Evolutionary conservation across 2,329 filamentous ascomycete genomes (phyloP).

Genomic region (Calonectria fujianensis): DNA sequence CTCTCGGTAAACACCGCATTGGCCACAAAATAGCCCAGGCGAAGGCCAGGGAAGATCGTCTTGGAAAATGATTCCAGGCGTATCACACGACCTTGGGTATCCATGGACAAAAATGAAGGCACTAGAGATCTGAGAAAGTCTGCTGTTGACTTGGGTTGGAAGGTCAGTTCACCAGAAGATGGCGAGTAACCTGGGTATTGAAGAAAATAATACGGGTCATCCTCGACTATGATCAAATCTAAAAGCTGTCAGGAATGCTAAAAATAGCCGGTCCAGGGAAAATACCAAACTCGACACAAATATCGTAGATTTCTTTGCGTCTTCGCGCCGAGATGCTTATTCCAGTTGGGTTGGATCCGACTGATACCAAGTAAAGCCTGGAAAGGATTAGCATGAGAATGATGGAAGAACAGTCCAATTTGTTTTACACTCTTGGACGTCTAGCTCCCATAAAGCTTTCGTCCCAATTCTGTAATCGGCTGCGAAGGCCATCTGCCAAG

Average conservation of each 20-base stretch:
- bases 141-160: conserved; percentile 17
- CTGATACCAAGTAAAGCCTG: conserved; percentile 59
- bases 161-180: neutral
- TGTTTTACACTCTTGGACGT: conserved; percentile 46
- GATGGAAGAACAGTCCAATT: neutral
- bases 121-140: conserved; percentile 46
- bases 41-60: conserved; percentile 40
- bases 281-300: conserved; percentile 57
- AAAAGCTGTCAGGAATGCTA: neutral
- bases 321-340: conserved; percentile 76
- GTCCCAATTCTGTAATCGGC: conserved; percentile 52
- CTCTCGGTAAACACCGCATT: conserved; percentile 56
- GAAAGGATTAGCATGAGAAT: neutral
- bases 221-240: conserved; percentile 44
- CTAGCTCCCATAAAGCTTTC: conserved; percentile 26
- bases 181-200: conserved; percentile 49
- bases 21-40: conserved; percentile 67
- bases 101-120: conserved; percentile 53
- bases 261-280: neutral
- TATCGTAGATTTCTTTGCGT: conserved; percentile 74
- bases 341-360: conserved; percentile 83
- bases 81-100: conserved; percentile 54
- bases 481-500: conserved; percentile 45
- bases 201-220: conserved; percentile 54
- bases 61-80: conserved; percentile 53